A percentile compares a stretch with the other conserved stretches of the same genome.
These are phyloP conservation scores for Jamesozyma piceae DNA, from an alignment of 805 yeast genomes.

Conservation along the genomic window DNA sequence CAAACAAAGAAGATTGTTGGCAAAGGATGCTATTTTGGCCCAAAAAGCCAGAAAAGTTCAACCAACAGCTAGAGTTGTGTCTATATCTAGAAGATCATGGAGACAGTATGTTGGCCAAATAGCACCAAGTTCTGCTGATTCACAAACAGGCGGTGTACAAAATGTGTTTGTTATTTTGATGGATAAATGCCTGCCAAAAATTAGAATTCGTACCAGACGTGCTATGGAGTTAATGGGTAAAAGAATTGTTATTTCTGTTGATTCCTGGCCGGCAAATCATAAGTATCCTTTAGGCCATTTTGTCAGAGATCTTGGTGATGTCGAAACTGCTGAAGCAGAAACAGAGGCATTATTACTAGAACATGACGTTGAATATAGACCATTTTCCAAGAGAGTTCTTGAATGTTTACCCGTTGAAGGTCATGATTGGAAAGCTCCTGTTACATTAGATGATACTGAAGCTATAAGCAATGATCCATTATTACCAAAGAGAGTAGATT, in stretches of 20 bases:
- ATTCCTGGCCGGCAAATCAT: conserved; percentile 80
- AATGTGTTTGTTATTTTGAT: conserved; percentile 77
- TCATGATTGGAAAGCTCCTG: conserved; percentile 85
- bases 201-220: conserved; percentile 80
- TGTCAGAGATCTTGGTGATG: conserved; percentile 77
- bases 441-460: conserved; percentile 44
- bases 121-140: conserved; percentile 63
- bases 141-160: conserved; percentile 52
- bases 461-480: conserved; percentile 40
- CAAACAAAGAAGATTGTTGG: conserved; percentile 47
- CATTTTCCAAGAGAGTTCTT: conserved; percentile 84
- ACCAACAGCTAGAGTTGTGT: conserved; percentile 93
- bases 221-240: conserved; percentile 76
- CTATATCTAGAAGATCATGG: conserved; percentile 86
- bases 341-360: conserved; percentile 89
- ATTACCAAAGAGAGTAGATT: conserved; percentile 59
- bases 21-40: conserved; percentile 65
- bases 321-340: conserved; percentile 90
- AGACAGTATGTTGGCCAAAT: conserved; percentile 92
- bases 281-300: conserved; percentile 92
- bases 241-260: conserved; percentile 86
- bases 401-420: conserved; percentile 93
- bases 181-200: conserved; percentile 82
- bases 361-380: conserved; percentile 94
- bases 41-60: conserved; percentile 47